A percentile compares a stretch with the other conserved stretches of the same genome.
Evolutionary conservation across 768 basidiomycete species (phyloP).

Genomic region (Hypholoma fasciculare): DNA sequence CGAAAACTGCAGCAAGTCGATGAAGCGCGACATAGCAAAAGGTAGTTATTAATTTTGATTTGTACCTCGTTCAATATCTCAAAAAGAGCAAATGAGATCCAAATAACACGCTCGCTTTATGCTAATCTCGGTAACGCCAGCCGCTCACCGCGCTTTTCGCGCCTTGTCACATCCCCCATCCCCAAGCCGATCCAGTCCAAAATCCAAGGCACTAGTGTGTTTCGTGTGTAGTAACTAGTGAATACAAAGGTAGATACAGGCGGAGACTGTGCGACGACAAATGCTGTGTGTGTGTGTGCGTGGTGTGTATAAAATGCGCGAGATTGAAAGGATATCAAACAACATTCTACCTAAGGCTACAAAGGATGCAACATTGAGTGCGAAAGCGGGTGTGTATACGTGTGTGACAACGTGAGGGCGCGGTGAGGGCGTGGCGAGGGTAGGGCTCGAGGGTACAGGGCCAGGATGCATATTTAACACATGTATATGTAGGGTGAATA

Average conservation of each 20-base stretch:
- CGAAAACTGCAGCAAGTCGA: too few relatives aligned
- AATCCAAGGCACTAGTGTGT: conserved; percentile 15
- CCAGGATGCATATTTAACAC: background rate
- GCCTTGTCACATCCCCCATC: background rate
- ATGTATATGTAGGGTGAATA: background rate
- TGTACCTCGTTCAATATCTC: too few relatives aligned
- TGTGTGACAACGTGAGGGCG: background rate
- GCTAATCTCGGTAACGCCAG: too few relatives aligned
- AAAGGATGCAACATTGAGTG: background rate
- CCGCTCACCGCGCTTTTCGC: background rate
- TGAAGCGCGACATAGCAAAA: too few relatives aligned
- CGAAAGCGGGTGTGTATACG: background rate
- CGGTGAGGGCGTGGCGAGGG: too few relatives aligned
- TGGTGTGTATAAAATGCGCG: background rate
- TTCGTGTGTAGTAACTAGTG: conserved; percentile 23
- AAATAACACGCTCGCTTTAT: too few relatives aligned
- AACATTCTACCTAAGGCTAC: background rate
- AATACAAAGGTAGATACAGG: conserved; percentile 12
- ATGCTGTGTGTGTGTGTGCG: background rate
- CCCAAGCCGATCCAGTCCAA: background rate
- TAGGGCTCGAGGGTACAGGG: background rate
- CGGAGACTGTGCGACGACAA: background rate
- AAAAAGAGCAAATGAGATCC: too few relatives aligned
- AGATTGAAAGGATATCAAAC: conserved; percentile 1
- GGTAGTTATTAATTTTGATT: too few relatives aligned